These are phyloP conservation scores for Pholiota conissans DNA, from an alignment of 768 basidiomycete genomes.

Conservation along the genomic window DNA sequence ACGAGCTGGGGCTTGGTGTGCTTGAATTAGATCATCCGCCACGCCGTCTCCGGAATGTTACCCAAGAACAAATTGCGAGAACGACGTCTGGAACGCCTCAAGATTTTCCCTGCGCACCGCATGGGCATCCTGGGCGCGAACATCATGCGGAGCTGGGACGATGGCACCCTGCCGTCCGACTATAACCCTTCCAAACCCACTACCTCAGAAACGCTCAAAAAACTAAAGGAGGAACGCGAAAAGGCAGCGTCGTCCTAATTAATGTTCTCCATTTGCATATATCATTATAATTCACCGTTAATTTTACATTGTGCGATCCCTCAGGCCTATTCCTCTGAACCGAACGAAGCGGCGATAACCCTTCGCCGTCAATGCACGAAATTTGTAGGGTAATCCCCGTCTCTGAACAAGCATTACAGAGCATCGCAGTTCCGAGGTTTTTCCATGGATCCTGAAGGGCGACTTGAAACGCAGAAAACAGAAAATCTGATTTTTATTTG, in stretches of 20 bases:
- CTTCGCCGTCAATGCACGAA: neutral
- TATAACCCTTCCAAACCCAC: slow-evolving; percentile 42
- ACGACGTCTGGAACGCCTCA: slow-evolving; percentile 80
- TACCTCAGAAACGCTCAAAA: slow-evolving; percentile 37
- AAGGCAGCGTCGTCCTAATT: slow-evolving; percentile 2
- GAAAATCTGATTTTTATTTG: neutral
- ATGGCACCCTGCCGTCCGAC: slow-evolving; percentile 62
- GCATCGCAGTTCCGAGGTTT: neutral
- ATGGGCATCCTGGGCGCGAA: slow-evolving; percentile 79
- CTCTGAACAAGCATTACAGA: neutral
- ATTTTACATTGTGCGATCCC: neutral
- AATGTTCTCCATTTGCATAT: slow-evolving; percentile 7
- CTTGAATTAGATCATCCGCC: slow-evolving; percentile 95
- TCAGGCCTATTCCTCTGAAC: neutral
- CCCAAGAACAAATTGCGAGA: slow-evolving; percentile 97
- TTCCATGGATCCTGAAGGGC: neutral
- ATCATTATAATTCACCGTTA: slow-evolving; percentile 6
- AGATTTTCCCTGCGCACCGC: slow-evolving; percentile 81
- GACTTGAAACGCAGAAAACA: neutral
- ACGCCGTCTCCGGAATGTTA: slow-evolving; percentile 97
- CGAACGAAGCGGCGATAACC: neutral
- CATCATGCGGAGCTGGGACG: slow-evolving; percentile 81
- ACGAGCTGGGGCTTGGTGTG: neutral
- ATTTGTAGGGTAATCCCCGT: neutral
- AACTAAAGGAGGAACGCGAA: slow-evolving; percentile 27